Base-by-base conservation (phyloP, 495 filamentous ascomycete species). In the Annulohypoxylon bovei region DNA sequence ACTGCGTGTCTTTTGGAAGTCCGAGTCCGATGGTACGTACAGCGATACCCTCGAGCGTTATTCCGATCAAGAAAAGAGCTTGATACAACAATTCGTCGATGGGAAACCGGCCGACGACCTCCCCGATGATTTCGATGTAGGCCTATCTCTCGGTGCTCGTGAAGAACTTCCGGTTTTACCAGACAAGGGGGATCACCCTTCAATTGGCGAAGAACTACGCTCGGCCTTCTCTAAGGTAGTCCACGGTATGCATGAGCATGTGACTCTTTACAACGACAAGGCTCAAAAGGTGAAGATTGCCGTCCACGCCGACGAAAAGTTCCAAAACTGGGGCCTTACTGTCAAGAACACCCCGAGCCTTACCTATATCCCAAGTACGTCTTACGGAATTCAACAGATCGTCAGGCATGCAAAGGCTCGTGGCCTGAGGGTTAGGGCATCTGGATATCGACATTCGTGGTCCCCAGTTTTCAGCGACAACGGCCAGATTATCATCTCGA, bases 361-460 rank as follows among this genome's bases (percentile, higher is more conserved):
- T 49, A 86, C 85, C 2, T 85, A 75, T 62, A 61, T 87, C 39
- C 85, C 84, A 1, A 82, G 74, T 16, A 85, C 79, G 0, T 77
- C 85, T 44, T 65, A 72, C 9, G 85, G 81, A 14, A 62, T 87
- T 0, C 81, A 85, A 55, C 80, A 76, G 23, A 73, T 87, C 33
- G 79, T 87, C 20, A 72, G 68, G 20, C 79, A 72, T 35, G 83
- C 84, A 6, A 77, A 71, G 22, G 44, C 53, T n/a, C 70, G 79
- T 23, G 68, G 78, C 14, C 68, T 80, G 52, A 68, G 82, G 6
- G 80, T 86, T 1, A 79, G 85, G 23, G 83, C 77, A 23, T 73
- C 76, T 1, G 85, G 84, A 11, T 86, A 84, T 67, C 75, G 85
- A 6, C 84, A 87, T 65, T 81, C 76, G 2, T 86, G 84, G 85